Evolutionary conservation across 176 grass and related monocot species (phyloP).

Genomic region (Pontederia crassipes): DNA sequence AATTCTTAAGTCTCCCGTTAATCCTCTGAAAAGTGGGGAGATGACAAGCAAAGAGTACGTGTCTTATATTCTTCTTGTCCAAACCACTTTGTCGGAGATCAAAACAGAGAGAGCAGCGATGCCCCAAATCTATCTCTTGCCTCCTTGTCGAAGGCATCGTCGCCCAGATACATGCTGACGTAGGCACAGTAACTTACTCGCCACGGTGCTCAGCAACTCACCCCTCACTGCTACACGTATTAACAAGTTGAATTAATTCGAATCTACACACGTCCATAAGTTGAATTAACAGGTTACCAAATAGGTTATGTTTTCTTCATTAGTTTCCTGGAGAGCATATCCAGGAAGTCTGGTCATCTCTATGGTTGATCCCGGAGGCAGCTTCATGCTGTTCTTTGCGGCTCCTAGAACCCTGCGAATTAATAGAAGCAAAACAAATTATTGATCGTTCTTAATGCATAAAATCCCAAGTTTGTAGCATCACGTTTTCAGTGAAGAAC

Average conservation of each 20-base stretch:
- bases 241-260: no score
- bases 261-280: no score
- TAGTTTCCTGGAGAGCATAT: constrained; percentile 16
- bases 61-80: no score
- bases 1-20: no score
- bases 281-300: not conserved
- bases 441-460: no score
- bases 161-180: constrained; percentile 30
- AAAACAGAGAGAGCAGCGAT: constrained; percentile 23
- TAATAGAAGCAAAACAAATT: no score
- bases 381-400: constrained; percentile 19
- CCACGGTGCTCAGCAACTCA: constrained; percentile 22
- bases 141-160: constrained; percentile 29
- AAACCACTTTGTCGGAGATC: not conserved
- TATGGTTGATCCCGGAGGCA: constrained; percentile 25
- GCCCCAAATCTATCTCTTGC: constrained; percentile 30
- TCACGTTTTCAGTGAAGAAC: no score
- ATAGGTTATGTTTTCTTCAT: no score
- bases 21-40: no score
- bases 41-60: no score
- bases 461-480: no score
- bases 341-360: constrained; percentile 33
- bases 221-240: constrained; percentile 19
- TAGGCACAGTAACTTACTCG: constrained; percentile 30
- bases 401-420: constrained; percentile 24